Evolutionary conservation across 2,329 filamentous ascomycete genomes (phyloP), one percentile per base, ranked within the genome.

Genomic region (Zymoseptoria pseudotritici): DNA sequence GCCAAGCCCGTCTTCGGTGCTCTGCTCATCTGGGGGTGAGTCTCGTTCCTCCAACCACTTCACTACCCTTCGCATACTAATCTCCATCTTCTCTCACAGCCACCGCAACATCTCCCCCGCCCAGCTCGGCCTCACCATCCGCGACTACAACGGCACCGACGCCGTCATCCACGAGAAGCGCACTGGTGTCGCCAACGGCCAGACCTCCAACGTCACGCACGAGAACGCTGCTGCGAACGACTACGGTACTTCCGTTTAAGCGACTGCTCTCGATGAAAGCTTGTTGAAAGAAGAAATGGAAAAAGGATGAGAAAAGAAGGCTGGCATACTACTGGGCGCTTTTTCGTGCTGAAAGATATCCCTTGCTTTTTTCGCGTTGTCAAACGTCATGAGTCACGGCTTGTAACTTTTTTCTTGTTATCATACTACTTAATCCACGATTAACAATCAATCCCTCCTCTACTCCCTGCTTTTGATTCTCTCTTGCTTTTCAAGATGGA

Each of bases 1-100:
- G 80, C 86, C 6, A 89, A 88, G 75, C 83, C 84, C 0, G 76
- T 82, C 8, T 89, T 88, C 64, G 83, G 83, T 17, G 76, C 78
- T 11, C 69, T 87, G 0, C 77, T 89, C 1, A 75, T 89, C 55
- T 84, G 77, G 74, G 84, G 84, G 36, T 46, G 13, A 46, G 36
- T 46, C 26, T 9, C 26, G 7, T 46, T 7, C 7, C 36, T 17
- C 13, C 36, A 2, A 46, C 17, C 36, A 17, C 36, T n/a, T 46
- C 36, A 46, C 11, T 46, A 6, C 17, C 13, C 17, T n/a, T n/a
- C 36, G 17, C 5, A n/a, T 17, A 46, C 36, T 46, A n/a, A 46
- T 9, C 36, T 5, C 22, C 21, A 22, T 22, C 8, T 2, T 2
- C 1, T 17, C 13, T 17, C 4, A 13, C 17, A 46, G 36, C 1